phyloP scores from a whole-genome alignment of 768 basidiomycete species.

The Tylopilus subfusipes region DNA sequence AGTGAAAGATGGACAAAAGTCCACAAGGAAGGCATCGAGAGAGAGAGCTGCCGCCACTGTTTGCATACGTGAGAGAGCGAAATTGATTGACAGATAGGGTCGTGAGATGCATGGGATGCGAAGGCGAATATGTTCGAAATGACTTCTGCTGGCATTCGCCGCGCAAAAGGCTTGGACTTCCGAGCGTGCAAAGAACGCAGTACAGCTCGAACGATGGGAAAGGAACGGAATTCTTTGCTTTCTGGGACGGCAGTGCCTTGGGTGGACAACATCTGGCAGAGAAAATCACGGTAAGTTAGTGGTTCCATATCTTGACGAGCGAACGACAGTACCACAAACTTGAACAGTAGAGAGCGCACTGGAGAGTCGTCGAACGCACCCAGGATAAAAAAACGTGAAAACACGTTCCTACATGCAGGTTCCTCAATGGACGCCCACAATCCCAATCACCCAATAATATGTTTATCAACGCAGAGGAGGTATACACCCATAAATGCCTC shows the following conservation, averaged over 20 bases:
- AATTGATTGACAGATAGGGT: constrained; percentile 28
- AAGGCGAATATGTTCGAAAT: constrained; percentile 35
- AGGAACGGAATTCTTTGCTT: background rate
- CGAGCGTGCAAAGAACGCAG: background rate
- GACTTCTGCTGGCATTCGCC: constrained; percentile 35
- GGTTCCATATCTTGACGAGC: background rate
- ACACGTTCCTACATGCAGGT: background rate
- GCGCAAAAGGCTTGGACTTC: background rate
- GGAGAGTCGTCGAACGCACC: background rate
- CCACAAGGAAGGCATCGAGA: constrained; percentile 49
- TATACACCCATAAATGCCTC: constrained; percentile 12
- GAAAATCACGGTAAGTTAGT: background rate
- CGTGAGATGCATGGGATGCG: constrained; percentile 27
- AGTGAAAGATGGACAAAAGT: constrained; percentile 44
- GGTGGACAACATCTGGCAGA: constrained; percentile 13
- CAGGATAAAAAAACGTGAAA: background rate
- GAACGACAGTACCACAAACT: background rate
- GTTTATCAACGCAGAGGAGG: background rate
- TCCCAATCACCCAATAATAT: background rate
- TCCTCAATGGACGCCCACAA: constrained; percentile 3
- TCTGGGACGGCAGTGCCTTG: background rate
- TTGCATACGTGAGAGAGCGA: constrained; percentile 47
- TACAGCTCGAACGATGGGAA: background rate
- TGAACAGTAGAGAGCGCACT: background rate
- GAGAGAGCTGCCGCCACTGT: constrained; percentile 48